Evolutionary conservation across 108 stramenopile species (phyloP).

Genomic region (Cyclotella cryptica): DNA sequence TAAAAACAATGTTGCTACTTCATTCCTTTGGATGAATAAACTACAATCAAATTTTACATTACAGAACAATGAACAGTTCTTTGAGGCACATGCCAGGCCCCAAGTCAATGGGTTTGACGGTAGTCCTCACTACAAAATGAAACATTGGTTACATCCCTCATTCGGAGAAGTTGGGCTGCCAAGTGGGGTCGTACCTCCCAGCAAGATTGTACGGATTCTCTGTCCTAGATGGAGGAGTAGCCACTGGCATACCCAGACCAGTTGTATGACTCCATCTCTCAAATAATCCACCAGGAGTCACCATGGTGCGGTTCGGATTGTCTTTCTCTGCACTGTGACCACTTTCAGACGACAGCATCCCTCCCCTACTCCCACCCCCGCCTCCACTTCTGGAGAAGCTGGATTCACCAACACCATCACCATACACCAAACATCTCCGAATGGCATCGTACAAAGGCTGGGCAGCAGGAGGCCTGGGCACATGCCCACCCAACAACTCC

Average conservation of each 20-base stretch:
- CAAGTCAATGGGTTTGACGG: too few relatives aligned
- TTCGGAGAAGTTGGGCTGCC: constrained; percentile 21
- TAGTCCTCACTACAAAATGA: too few relatives aligned
- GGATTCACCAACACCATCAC: constrained; percentile 11
- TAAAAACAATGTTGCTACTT: too few relatives aligned
- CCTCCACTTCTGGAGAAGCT: background rate
- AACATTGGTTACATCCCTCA: background rate
- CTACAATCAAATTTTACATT: too few relatives aligned
- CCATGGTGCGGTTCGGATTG: background rate
- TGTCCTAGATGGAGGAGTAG: constrained; percentile 5
- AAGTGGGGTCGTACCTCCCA: constrained; percentile 24
- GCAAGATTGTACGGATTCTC: constrained; percentile 44
- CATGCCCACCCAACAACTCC: constrained; percentile 73
- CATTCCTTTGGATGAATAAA: too few relatives aligned
- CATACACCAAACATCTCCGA: constrained; percentile 84
- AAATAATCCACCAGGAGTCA: constrained; percentile 31
- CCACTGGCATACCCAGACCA: constrained; percentile 38
- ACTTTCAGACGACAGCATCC: constrained; percentile 45
- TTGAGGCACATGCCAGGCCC: too few relatives aligned
- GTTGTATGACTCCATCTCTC: constrained; percentile 49
- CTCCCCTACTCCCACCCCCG: constrained; percentile 10
- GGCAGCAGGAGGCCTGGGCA: constrained; percentile 86
- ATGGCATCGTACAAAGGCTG: constrained; percentile 91
- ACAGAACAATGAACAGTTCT: too few relatives aligned
- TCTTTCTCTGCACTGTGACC: constrained; percentile 1